These are phyloP conservation scores for Taphrina flavorubra DNA, from an alignment of 1,139 yeast genomes.

Conservation along the genomic window DNA sequence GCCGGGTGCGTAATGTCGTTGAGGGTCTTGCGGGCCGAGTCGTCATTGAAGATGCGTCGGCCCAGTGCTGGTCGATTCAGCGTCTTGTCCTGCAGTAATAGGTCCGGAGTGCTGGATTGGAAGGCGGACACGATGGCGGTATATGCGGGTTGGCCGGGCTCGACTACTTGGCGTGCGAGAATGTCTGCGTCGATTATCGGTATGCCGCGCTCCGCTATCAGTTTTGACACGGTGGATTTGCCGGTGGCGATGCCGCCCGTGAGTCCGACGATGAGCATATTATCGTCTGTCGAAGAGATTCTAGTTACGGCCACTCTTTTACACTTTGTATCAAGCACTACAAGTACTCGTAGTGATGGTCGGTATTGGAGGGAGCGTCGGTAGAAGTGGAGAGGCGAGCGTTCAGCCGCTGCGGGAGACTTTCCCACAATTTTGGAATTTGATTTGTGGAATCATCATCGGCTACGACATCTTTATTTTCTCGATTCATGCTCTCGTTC, in stretches of 20 bases:
- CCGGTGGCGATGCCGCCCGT: conserved; percentile 98
- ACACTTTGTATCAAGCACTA: too few species aligned
- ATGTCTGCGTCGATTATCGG: conserved; percentile 86
- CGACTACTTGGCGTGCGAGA: conserved; percentile 83
- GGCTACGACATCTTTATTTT: conserved; percentile 21
- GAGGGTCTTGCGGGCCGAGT: conserved; percentile 59
- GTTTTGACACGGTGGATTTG: conserved; percentile 82
- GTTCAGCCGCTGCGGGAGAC: not conserved
- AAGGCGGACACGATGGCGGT: conserved; percentile 67
- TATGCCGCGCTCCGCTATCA: conserved; percentile 61
- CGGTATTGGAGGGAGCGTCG: too few species aligned
- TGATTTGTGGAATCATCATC: conserved; percentile 7
- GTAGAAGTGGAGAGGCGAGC: conserved; percentile 2
- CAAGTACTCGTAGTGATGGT: too few species aligned
- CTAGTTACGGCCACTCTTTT: too few species aligned
- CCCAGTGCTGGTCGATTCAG: conserved; percentile 76
- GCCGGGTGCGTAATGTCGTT: conserved; percentile 90
- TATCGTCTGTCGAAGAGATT: too few species aligned
- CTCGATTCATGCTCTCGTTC: conserved; percentile 2
- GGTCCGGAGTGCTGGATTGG: conserved; percentile 60
- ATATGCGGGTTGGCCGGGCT: conserved; percentile 78
- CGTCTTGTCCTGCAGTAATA: conserved; percentile 54
- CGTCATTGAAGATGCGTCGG: conserved; percentile 72
- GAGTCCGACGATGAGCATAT: conserved; percentile 85
- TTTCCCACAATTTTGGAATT: not conserved